phyloP scores from a whole-genome alignment of 169 alveolate genomes.

The Theileria annulata region DNA sequence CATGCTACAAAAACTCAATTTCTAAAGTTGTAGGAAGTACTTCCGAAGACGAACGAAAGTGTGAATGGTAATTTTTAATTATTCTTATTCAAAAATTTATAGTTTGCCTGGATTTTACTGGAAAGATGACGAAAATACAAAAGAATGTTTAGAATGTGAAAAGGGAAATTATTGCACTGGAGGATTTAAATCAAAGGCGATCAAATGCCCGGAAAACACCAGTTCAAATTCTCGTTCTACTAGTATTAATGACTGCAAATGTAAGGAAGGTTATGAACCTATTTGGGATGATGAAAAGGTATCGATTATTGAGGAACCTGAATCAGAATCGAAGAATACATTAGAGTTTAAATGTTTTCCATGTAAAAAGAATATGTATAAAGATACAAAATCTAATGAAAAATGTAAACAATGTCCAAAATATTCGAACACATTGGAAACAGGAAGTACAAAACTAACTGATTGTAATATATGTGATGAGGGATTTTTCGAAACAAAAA shows the following conservation, averaged over 20 bases:
- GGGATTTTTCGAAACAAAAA: constrained; percentile 66
- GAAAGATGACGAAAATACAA: constrained; percentile 5
- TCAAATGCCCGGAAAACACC: constrained; percentile 72
- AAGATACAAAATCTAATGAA: constrained; percentile 6
- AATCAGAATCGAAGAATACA: background rate
- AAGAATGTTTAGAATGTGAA: constrained; percentile 62
- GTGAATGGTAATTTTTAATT: constrained; percentile 64
- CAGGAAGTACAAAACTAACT: constrained; percentile 11
- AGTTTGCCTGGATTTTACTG: constrained; percentile 67
- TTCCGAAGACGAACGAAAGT: constrained; percentile 36
- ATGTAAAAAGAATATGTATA: constrained; percentile 39
- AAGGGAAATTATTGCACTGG: constrained; percentile 74
- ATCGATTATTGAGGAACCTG: background rate
- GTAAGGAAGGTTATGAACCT: constrained; percentile 74
- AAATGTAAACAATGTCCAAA: constrained; percentile 47
- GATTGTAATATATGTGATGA: constrained; percentile 66
- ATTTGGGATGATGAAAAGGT: background rate
- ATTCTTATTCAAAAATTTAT: constrained; percentile 9
- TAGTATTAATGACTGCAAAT: constrained; percentile 66
- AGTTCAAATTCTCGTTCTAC: constrained; percentile 63
- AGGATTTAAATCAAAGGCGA: constrained; percentile 58
- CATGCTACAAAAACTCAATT: constrained; percentile 58
- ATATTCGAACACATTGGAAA: constrained; percentile 41
- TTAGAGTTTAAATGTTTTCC: constrained; percentile 37
- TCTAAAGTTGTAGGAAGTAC: constrained; percentile 54